A percentile compares a stretch with the other conserved stretches of the same genome.
Conservation (phyloP, 495 filamentous ascomycete genomes). For the Hypoxylon perforatum region DNA sequence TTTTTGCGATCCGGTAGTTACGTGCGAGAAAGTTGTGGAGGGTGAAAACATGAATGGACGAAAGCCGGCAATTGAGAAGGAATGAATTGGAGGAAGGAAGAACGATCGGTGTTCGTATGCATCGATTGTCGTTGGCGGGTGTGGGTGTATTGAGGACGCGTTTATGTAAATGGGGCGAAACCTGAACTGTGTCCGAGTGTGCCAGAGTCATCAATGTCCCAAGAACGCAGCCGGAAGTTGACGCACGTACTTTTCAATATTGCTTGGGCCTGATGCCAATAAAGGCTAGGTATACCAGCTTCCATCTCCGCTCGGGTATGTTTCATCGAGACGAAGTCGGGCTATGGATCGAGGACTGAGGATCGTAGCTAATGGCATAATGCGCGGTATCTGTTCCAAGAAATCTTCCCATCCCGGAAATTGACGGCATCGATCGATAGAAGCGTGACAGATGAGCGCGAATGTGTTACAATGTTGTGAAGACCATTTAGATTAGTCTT, state of each 20-base stretch:
- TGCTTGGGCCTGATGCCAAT: neutral
- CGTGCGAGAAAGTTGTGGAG: neutral
- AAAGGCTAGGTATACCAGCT: neutral
- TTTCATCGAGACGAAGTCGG: neutral
- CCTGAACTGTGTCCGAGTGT: conserved; percentile 33
- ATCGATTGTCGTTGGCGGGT: neutral
- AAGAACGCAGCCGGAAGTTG: conserved; percentile 42
- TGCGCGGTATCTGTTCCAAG: too few species aligned
- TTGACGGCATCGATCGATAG: too few species aligned
- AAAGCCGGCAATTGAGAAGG: neutral
- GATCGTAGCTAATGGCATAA: neutral
- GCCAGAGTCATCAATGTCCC: conserved; percentile 41
- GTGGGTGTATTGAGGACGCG: neutral
- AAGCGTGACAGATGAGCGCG: too few species aligned
- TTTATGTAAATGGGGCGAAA: conserved; percentile 6
- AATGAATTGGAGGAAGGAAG: neutral
- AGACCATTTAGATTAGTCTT: conserved; percentile 66
- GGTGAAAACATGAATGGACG: neutral
- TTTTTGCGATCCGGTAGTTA: neutral
- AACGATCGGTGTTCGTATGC: neutral
- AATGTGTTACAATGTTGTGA: conserved; percentile 2
- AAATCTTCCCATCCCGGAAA: too few species aligned
- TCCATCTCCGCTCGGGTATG: neutral
- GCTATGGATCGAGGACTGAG: neutral
- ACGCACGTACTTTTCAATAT: conserved; percentile 45